A percentile compares a stretch with the other conserved stretches of the same genome.
phyloP scores from a whole-genome alignment of 768 basidiomycete species.

The Tremella mesenterica region DNA sequence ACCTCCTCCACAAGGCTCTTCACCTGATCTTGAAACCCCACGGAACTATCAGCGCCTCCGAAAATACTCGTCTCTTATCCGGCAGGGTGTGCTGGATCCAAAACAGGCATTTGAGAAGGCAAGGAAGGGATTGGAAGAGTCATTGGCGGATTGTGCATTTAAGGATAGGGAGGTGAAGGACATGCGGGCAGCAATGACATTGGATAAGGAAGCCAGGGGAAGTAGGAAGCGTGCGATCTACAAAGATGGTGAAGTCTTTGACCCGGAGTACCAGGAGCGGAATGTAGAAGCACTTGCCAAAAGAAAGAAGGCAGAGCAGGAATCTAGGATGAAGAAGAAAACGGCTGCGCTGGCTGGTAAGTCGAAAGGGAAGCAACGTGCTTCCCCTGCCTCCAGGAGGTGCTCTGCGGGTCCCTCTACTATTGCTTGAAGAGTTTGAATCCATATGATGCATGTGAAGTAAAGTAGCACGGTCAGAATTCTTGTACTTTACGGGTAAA shows the following conservation, averaged over 20 bases:
- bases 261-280: background rate
- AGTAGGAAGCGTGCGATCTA: conserved; percentile 1
- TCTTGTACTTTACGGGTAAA: background rate
- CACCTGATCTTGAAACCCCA: no score
- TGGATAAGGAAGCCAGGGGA: conserved; percentile 7
- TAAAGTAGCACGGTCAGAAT: background rate
- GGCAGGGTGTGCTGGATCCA: no score
- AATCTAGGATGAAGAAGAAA: background rate
- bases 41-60: no score
- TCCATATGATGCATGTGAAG: background rate
- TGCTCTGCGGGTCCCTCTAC: background rate
- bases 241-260: background rate
- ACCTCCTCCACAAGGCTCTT: background rate
- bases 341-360: background rate
- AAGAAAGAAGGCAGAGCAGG: background rate
- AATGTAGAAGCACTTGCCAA: background rate
- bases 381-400: background rate
- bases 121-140: conserved; percentile 1
- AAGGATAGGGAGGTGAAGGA: background rate
- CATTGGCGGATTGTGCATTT: background rate
- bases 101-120: no score
- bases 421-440: background rate
- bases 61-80: no score
- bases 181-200: background rate
- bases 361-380: background rate